Base-by-base conservation (phyloP, 1,284 basidiomycete genomes). In the Irpex sp. region DNA sequence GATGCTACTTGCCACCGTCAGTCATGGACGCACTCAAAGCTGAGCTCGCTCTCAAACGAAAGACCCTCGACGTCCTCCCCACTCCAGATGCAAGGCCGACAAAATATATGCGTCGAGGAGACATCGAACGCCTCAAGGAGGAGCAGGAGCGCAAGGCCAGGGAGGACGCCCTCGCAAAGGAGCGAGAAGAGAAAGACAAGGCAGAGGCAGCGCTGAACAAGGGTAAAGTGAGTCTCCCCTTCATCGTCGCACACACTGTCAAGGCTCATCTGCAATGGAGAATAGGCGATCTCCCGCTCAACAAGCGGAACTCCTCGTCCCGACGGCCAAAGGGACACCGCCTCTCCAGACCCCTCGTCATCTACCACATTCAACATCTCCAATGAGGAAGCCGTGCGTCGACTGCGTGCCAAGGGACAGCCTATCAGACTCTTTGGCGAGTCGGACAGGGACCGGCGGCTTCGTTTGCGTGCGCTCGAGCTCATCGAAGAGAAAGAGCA, bases 401-500 rank as follows among this genome's bases (percentile, higher is more conserved):
- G 97, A 11, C 84, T 99, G 31, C 89, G 97, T 44, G 81, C 86
- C 31, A 97, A 97, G 74, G 94, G 93, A 31, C 94, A 99, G 73
- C 97, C 97, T 2, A 93, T 99, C 66, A 87, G 95, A 7, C 81
- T 99, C 2, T 99, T 99, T 73, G 97, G 90, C 51, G 97, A 99
- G 75, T 87, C 90, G 0, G 97, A 99, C 79, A 94, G 94, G 76
- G 97, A 98, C 57, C 84, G 97, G 7, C 82, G 96, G 48, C 78
- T 98, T 26, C 88, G 97, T 15, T 77, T 99, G 26, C 87, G 97
- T 62, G 96, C 97, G 0, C 79, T 99, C 13, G 97, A 99, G 75
- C 84, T 99, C 57, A 92, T 97, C 65, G 96, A 97, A 71, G 93
- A 95, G 75, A 89, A 92, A 64, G 91, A 88, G 5, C 85, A 88